Conservation (phyloP, 768 basidiomycete species). For the Chalciporus piperatus region DNA sequence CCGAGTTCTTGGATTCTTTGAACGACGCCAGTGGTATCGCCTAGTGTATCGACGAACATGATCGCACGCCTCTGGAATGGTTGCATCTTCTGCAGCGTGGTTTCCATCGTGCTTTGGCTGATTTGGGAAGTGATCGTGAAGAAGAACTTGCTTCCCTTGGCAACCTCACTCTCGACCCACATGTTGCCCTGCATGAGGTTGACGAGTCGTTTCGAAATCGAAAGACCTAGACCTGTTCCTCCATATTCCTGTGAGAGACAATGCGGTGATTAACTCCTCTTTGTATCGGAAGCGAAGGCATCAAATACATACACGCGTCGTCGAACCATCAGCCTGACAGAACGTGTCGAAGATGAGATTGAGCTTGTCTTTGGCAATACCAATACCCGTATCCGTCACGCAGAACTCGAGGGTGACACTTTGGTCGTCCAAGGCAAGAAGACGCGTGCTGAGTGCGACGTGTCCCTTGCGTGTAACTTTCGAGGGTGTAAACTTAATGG, state of each 20-base stretch:
- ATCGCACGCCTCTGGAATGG: slow-evolving; percentile 88
- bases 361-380: slow-evolving; percentile 97
- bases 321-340: slow-evolving; percentile 97
- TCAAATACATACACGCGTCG: slow-evolving; percentile 68
- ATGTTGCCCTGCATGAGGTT: slow-evolving; percentile 97
- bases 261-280: slow-evolving; percentile 14
- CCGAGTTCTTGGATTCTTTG: slow-evolving; percentile 76
- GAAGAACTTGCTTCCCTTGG: slow-evolving; percentile 92
- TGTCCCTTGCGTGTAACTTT: slow-evolving; percentile 79
- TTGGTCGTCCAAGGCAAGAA: slow-evolving; percentile 75
- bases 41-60: slow-evolving; percentile 85
- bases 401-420: slow-evolving; percentile 94
- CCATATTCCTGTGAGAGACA: slow-evolving; percentile 75
- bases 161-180: slow-evolving; percentile 97
- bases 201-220: slow-evolving; percentile 96
- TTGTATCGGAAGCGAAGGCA: slow-evolving; percentile 7
- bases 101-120: slow-evolving; percentile 70
- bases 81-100: slow-evolving; percentile 72
- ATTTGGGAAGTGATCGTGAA: slow-evolving; percentile 92
- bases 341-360: slow-evolving; percentile 99
- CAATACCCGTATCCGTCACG: slow-evolving; percentile 96
- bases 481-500: slow-evolving; percentile 93
- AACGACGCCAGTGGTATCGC: slow-evolving; percentile 72
- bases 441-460: slow-evolving; percentile 83
- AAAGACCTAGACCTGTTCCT: slow-evolving; percentile 93